phyloP scores from a whole-genome alignment of 208 protist genomes.

The Endotrypanum monterogeii region DNA sequence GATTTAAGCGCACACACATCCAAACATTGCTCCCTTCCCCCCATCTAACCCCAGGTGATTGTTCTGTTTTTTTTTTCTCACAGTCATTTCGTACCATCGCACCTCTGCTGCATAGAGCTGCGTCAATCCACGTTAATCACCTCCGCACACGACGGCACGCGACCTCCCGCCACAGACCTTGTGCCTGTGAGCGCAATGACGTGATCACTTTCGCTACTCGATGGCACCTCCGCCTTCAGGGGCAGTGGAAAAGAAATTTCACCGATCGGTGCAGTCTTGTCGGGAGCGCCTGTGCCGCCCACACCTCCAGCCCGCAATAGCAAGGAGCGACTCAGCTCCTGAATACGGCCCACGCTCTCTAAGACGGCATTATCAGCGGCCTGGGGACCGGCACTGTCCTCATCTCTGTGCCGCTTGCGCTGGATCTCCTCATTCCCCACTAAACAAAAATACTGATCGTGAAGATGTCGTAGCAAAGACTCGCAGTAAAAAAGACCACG shows the following conservation, averaged over 20 bases:
- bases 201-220: not conserved
- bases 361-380: not conserved
- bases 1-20: not conserved
- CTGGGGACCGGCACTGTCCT: not conserved
- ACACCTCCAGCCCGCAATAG: not conserved
- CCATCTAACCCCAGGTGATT: not conserved
- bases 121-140: slow-evolving; percentile 31
- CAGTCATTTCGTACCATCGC: not conserved
- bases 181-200: slow-evolving; percentile 25
- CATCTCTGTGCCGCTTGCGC: slow-evolving; percentile 21
- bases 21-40: not conserved
- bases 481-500: slow-evolving; percentile 18
- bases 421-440: not conserved
- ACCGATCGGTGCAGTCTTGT: not conserved
- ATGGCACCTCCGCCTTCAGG: not conserved
- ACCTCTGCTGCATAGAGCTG: not conserved
- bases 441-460: not conserved
- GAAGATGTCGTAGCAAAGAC: slow-evolving; percentile 22
- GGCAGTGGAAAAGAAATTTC: not conserved
- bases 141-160: slow-evolving; percentile 13
- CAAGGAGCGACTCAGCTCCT: slow-evolving; percentile 13
- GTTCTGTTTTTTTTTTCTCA: too few relatives aligned
- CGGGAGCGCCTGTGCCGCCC: not conserved
- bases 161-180: slow-evolving; percentile 10
- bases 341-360: slow-evolving; percentile 12